Base-by-base conservation (phyloP, 345 rosid genomes). In the Euphorbia peplus region DNA sequence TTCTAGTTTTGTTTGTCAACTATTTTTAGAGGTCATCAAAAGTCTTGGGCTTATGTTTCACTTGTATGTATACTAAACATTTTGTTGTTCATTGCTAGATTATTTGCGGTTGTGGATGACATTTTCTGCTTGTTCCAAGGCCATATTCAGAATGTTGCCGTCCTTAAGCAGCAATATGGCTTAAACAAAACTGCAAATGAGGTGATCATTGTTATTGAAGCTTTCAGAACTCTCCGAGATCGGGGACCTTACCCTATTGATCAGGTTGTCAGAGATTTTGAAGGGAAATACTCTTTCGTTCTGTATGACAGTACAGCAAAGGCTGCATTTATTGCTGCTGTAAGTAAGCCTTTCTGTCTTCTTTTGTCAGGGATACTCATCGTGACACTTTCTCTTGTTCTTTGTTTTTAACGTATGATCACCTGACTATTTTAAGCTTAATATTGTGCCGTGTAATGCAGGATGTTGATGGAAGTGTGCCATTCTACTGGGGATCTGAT, bases 51-150 rank as follows among this genome's bases (percentile, higher is more conserved):
- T 13, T 29, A 15, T 18, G 44, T 19, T 1, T 13, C 28, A 16
- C 41, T 54, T 14, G 24, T 48, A 8, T 7, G 4, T 42, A n/a
- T 11, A 44, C 63, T 39, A 56, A 63, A 19, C 59, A n/a, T 42
- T 15, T 77, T 0, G 4, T 68, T 29, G 56, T 70, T 18, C 57
- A 26, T 51, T 73, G 35, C 47, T 74, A 95, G 99, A 74, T 80
- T 95, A 67, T 92, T 95, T 75, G 97, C 92, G 0, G 98, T 88
- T 65, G 89, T 83, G 71, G 98, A 95, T 54, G 97, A 95, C 75
- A 88, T 95, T 69, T 95, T 92, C 92, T 95, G 96, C 76, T 61
- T 92, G 76, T 90, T 95, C 83, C 90, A 88, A 87, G 99, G 98
- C 74, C 91, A 92, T 77, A 84, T 95, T 64, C 90, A 90, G 73